Conservation (phyloP, 306 rosid species). For the Clitoria ternatea region DNA sequence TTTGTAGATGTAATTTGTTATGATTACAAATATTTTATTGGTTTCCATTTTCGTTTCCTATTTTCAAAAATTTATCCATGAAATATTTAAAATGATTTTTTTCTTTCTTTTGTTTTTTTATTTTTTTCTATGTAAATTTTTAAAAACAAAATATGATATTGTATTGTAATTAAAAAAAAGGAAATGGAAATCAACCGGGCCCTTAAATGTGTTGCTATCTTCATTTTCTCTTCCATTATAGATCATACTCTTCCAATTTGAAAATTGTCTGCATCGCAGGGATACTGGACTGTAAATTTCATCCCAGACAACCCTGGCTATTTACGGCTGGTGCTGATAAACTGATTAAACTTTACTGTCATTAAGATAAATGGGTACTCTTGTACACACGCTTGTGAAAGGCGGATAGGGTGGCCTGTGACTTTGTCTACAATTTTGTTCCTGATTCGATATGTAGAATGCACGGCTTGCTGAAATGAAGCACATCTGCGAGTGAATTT, state of each 20-base stretch:
- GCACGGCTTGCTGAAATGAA: background rate
- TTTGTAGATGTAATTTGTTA: background rate
- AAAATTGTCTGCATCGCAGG: slow-evolving; percentile 48
- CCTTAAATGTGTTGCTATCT: background rate
- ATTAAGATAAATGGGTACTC: slow-evolving; percentile 34
- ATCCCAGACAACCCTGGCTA: slow-evolving; percentile 93
- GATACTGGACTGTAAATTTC: slow-evolving; percentile 88
- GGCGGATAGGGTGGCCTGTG: background rate
- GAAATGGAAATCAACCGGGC: slow-evolving; percentile 16
- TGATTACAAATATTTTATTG: background rate
- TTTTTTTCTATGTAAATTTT: too few relatives aligned
- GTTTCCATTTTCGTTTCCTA: too few relatives aligned
- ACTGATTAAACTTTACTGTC: slow-evolving; percentile 66
- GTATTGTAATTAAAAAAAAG: too few relatives aligned
- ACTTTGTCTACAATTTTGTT: background rate
- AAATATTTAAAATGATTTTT: too few relatives aligned
- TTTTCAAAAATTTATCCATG: too few relatives aligned
- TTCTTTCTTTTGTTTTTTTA: too few relatives aligned
- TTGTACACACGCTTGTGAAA: background rate
- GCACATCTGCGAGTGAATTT: background rate
- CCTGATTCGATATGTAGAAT: background rate
- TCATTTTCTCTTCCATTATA: background rate
- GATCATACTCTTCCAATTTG: background rate
- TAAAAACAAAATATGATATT: too few relatives aligned
- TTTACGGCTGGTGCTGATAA: slow-evolving; percentile 91